A percentile compares a stretch with the other conserved stretches of the same genome.
Conservation (phyloP, 441 rosid genomes). For the Isatis lusitanica region DNA sequence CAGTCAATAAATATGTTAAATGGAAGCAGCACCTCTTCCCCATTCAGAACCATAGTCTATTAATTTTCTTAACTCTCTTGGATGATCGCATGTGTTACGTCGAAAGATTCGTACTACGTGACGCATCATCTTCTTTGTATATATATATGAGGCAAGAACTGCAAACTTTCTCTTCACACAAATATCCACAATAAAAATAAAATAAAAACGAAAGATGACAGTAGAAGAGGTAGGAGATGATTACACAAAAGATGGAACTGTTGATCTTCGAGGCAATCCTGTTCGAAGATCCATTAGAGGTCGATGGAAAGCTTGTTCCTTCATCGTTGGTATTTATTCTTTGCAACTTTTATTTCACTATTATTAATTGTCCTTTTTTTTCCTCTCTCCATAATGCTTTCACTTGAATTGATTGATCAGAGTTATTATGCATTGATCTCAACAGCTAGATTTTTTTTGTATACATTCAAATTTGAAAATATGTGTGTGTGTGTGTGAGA, state of each 20-base stretch:
- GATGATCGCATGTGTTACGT: background rate
- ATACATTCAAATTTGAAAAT: too few relatives aligned
- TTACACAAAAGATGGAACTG: conserved; percentile 73
- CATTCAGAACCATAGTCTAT: background rate
- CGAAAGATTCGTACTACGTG: background rate
- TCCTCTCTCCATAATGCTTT: too few relatives aligned
- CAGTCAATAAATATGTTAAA: conserved; percentile 5
- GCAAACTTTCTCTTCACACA: background rate
- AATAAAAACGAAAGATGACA: background rate
- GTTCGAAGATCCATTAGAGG: conserved; percentile 65
- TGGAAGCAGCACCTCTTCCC: background rate
- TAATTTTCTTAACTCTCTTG: background rate
- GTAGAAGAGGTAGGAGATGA: conserved; percentile 47
- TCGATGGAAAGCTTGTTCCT: conserved; percentile 73
- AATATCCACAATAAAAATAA: background rate
- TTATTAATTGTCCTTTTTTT: too few relatives aligned
- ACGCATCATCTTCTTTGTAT: background rate
- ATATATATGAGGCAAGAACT: background rate
- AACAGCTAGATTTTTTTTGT: too few relatives aligned
- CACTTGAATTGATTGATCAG: background rate
- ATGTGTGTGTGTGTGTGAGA: too few relatives aligned
- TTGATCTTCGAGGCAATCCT: conserved; percentile 71
- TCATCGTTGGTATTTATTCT: conserved; percentile 44
- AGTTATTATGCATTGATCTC: background rate
- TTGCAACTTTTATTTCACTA: background rate